Evolutionary conservation across 306 rosid genomes (phyloP), one percentile per base, ranked within the genome.

Genomic region (Styphnolobium japonicum): DNA sequence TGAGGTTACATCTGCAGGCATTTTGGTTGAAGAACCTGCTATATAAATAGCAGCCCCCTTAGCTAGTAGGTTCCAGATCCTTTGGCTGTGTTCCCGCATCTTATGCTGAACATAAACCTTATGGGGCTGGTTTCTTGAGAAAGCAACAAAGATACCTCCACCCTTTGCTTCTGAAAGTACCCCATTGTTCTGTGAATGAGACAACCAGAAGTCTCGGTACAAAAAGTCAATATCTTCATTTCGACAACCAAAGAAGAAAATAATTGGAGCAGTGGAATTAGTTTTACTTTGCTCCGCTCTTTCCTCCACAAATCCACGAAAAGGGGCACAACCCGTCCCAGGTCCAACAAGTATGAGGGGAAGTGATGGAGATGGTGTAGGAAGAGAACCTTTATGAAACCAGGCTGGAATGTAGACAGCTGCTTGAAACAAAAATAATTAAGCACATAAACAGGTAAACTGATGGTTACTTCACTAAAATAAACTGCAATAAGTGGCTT

Each of bases 261-360:
- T 56, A 15, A 92, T 76, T 9, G 98, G 97, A 74, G 97, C 97
- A 66, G 90, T 87, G 51, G 84, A 49, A 67, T 3, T 39, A 2
- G 85, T 82, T 80, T 74, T 68, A 53, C 87, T 89, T 82, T 90
- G 92, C 51, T 84, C n/a, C 34, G 86, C 91, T 71, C 98, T 89
- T 82, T 95, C 98, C 86, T 92, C 97, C 19, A 95, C 81, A 37
- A 92, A 89, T 43, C 98, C 98, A 4, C 71, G 90, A 52, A 95
- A 92, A 19, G 98, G 98, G 0, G 98, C 98, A 62, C 97, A 95
- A 15, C 98, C 98, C 0, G 98, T 92, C 70, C 98, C 97, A 0
- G 98, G 98, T 61, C 98, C 98, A 27, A 95, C 55, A 10, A 95
- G 97, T 82, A 92, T 83, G 70, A 95, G 89, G 43, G 98, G 98